Evolutionary conservation across 2,329 filamentous ascomycete genomes (phyloP), one percentile per base, ranked within the genome.

Genomic region (Aspergillus sp.): DNA sequence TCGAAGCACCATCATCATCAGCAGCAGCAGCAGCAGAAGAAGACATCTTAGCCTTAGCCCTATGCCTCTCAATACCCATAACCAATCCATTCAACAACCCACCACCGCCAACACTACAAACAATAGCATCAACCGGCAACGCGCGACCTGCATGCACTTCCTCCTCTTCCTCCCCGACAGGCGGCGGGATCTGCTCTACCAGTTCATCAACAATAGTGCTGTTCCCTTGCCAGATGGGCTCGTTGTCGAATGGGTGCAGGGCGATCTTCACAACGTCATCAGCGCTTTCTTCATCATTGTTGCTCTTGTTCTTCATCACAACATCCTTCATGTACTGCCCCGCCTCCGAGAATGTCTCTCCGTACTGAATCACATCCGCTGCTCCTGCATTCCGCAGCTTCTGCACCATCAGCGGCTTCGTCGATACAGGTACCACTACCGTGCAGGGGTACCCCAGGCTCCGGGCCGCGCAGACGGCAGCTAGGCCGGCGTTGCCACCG

Each of bases 401-500:
- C 44, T 81, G 78, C 53, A 92, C 83, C 86, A 96, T 93, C 63
- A 88, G 75, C 1, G 84, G 79, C 32, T 88, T 86, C 0, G 90
- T 90, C 6, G 80, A 81, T 8, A 80, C 72, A 0, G 92, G 90
- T 1, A 95, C 86, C 30, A 92, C 89, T 62, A 96, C 89, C 5
- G 91, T 94, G 72, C 86, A 88, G 1, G 86, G 87, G 39, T 85
- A 83, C 5, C 81, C 77, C 6, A 95, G 82, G 2, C 84, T 81
- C 23, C 81, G 79, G 11, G 91, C 89, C 1, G 91, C 89, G 51
- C 86, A 88, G 15, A 91, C 90, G 69, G 90, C 91, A 1, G 91
- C 92, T 3, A 96, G 85, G 1, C 92, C 92, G 2, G 92, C 92
- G 71, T 96, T 96, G 59, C 92, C 92, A 60, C 90, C 91, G 2